These are phyloP conservation scores for Zygoascus tannicola DNA, from an alignment of 805 yeast genomes.

Conservation along the genomic window DNA sequence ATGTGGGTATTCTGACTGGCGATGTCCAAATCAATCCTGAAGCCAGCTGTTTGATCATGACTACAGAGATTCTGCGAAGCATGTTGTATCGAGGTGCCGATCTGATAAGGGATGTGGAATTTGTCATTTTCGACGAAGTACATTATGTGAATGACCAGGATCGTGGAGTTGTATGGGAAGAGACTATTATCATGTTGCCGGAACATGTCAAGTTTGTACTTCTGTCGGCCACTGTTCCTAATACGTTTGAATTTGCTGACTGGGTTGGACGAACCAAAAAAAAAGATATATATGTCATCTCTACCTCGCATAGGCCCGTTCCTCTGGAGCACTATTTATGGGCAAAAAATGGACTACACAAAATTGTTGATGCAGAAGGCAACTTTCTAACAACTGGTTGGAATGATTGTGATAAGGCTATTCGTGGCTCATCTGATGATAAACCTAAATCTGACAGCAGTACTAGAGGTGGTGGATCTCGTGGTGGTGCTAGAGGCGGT, in stretches of 20 bases:
- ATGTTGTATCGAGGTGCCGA: slow-evolving; percentile 98
- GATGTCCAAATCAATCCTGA: slow-evolving; percentile 97
- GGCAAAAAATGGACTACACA: slow-evolving; percentile 67
- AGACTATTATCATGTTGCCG: slow-evolving; percentile 94
- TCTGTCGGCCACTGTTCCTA: slow-evolving; percentile 96
- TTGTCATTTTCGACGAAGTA: slow-evolving; percentile 95
- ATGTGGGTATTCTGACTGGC: slow-evolving; percentile 92
- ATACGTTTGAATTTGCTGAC: slow-evolving; percentile 92
- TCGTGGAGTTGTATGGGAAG: slow-evolving; percentile 99
- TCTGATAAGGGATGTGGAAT: slow-evolving; percentile 90
- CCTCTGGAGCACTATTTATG: slow-evolving; percentile 82
- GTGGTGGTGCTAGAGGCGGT: slow-evolving; percentile 33
- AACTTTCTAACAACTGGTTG: slow-evolving; percentile 59
- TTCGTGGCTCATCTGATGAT: slow-evolving; percentile 2
- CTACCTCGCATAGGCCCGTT: slow-evolving; percentile 94
- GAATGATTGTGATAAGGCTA: slow-evolving; percentile 19
- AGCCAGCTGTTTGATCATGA: slow-evolving; percentile 93
- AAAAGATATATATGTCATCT: slow-evolving; percentile 90
- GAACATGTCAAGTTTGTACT: slow-evolving; percentile 89
- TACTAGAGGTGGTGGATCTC: slow-evolving; percentile 32
- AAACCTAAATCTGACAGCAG: neutral
- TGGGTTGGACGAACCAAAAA: slow-evolving; percentile 98
- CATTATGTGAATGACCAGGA: slow-evolving; percentile 96
- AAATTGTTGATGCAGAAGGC: slow-evolving; percentile 66
- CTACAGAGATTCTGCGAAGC: slow-evolving; percentile 89